phyloP scores from a whole-genome alignment of 306 rosid species.

The Macrotyloma uniflorum region DNA sequence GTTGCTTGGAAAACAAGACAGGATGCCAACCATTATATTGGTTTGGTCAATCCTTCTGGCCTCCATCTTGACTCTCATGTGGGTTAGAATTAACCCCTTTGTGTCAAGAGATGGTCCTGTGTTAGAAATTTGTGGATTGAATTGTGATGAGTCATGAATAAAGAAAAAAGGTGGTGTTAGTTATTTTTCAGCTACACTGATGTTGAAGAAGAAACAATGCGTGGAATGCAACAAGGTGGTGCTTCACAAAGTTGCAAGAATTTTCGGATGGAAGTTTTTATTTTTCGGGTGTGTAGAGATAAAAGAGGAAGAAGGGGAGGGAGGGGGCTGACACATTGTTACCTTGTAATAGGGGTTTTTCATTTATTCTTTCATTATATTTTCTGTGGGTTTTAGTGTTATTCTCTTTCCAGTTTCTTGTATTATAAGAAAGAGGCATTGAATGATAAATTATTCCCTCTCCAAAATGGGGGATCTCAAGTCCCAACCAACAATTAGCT shows the following conservation, averaged over 20 bases:
- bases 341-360: constrained; percentile 62
- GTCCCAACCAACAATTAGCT: constrained; percentile 42
- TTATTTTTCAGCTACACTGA: constrained; percentile 32
- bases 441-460: constrained; percentile 63
- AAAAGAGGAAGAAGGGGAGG: constrained; percentile 40
- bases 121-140: constrained; percentile 84
- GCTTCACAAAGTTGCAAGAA: constrained; percentile 38
- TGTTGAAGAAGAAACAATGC: constrained; percentile 51
- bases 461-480: constrained; percentile 44
- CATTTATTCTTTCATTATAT: constrained; percentile 84
- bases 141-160: constrained; percentile 66
- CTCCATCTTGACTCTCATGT: constrained; percentile 85
- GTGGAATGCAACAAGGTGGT: constrained; percentile 9
- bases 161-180: constrained; percentile 33
- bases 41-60: constrained; percentile 95
- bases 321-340: constrained; percentile 59
- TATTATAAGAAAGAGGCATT: constrained; percentile 57
- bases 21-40: constrained; percentile 86
- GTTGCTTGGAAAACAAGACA: constrained; percentile 78
- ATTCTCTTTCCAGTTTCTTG: constrained; percentile 45
- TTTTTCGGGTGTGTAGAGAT: constrained; percentile 60
- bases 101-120: constrained; percentile 82
- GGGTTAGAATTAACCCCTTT: constrained; percentile 94
- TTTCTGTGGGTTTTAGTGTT: constrained; percentile 48
- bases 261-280: constrained; percentile 51